phyloP scores from a whole-genome alignment of 2,329 filamentous ascomycete species.

The Orbilia ellipsospora region DNA sequence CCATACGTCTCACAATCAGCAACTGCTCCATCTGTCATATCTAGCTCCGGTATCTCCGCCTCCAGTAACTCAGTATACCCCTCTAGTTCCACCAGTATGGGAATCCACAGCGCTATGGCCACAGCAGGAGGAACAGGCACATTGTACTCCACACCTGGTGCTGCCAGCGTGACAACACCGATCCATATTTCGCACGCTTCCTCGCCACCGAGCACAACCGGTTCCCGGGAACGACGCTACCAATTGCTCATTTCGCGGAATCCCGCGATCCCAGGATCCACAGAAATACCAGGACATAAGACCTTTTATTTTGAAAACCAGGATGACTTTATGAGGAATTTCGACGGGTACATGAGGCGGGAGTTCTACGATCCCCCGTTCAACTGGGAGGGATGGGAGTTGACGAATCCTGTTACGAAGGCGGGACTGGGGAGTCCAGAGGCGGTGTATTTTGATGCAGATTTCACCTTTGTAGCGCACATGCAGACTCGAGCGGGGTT shows the following conservation, averaged over 20 bases:
- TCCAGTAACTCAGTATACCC: constrained; percentile 27
- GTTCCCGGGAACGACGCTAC: constrained; percentile 18
- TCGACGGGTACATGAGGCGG: constrained; percentile 30
- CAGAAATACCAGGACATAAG: constrained; percentile 26
- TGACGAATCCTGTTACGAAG: constrained; percentile 41
- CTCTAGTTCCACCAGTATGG: constrained; percentile 46
- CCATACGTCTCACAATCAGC: not conserved
- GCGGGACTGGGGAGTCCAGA: constrained; percentile 8
- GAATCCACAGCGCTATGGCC: constrained; percentile 30
- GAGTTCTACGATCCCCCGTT: constrained; percentile 42
- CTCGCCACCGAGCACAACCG: constrained; percentile 25
- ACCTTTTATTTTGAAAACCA: constrained; percentile 32
- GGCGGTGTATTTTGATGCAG: constrained; percentile 31
- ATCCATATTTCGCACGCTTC: constrained; percentile 27
- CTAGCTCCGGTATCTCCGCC: constrained; percentile 24
- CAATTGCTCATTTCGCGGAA: constrained; percentile 43
- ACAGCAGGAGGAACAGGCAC: not conserved
- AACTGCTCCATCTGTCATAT: constrained; percentile 22
- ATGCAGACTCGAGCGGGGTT: constrained; percentile 27
- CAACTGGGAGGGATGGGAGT: constrained; percentile 39
- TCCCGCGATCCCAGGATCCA: constrained; percentile 26
- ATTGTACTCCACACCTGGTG: constrained; percentile 21
- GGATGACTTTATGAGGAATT: constrained; percentile 36
- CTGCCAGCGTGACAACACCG: constrained; percentile 10
- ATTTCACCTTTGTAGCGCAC: constrained; percentile 46